These are phyloP conservation scores for Cyclospora cayetanensis DNA, from an alignment of 169 alveolate species.

Conservation along the genomic window DNA sequence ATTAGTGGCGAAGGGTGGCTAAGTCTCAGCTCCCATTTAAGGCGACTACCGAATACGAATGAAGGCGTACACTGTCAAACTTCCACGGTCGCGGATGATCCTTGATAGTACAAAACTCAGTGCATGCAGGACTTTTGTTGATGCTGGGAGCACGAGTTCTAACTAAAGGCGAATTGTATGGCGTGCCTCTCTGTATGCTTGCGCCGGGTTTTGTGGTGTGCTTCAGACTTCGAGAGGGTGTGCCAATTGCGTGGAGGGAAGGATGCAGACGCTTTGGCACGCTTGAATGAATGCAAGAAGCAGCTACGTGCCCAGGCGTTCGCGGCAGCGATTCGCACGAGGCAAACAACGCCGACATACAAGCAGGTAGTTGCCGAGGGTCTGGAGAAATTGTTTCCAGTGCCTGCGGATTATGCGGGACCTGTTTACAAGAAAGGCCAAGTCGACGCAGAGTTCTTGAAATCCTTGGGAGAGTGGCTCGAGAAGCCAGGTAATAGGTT, in stretches of 20 bases:
- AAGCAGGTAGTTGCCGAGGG: conserved; percentile 64
- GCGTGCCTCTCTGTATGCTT: background rate
- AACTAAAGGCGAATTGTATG: background rate
- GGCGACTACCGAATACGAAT: no score
- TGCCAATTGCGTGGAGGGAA: conserved; percentile 39
- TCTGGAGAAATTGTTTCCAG: conserved; percentile 60
- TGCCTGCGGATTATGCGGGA: conserved; percentile 37
- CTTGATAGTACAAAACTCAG: no score
- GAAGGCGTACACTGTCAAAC: no score
- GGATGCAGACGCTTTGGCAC: conserved; percentile 85
- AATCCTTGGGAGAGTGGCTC: conserved; percentile 78
- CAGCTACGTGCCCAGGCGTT: conserved; percentile 84
- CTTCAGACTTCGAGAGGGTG: conserved; percentile 62
- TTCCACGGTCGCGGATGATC: no score
- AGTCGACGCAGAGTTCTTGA: conserved; percentile 40
- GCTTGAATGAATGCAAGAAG: conserved; percentile 82
- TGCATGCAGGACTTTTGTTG: no score
- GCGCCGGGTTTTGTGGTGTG: background rate
- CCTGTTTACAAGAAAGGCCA: conserved; percentile 54
- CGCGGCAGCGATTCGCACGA: conserved; percentile 84
- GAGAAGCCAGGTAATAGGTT: conserved; percentile 93
- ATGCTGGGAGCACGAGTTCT: background rate
- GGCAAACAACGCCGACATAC: conserved; percentile 67
- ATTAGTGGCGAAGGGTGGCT: background rate
- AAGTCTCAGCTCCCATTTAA: no score